Evolutionary conservation across 331 rosid species (phyloP).

Genomic region (Telfairia occidentalis): DNA sequence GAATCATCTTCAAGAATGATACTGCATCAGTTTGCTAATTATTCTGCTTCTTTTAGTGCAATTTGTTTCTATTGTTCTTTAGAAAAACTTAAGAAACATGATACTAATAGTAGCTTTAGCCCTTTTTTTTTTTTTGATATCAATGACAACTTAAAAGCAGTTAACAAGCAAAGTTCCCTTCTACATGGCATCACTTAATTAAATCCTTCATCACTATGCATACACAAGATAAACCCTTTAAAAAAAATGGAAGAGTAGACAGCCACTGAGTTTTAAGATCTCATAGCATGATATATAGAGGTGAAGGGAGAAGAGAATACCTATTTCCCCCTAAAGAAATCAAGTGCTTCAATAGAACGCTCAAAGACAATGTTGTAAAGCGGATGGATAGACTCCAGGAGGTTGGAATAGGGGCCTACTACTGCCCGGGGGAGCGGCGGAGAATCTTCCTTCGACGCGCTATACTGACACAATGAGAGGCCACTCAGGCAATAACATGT

Average conservation of each 20-base stretch:
- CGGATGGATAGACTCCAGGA: conserved; percentile 78
- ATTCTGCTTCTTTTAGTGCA: neutral
- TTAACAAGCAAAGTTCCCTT: neutral
- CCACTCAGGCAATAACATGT: conserved; percentile 91
- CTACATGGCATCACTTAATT: neutral
- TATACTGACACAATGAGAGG: conserved; percentile 64
- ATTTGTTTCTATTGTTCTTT: neutral
- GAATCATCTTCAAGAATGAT: neutral
- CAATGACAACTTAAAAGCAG: neutral
- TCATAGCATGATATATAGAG: neutral
- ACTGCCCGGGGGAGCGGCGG: conserved; percentile 41
- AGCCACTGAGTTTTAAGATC: neutral
- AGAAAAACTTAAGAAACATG: neutral
- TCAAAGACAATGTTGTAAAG: conserved; percentile 63
- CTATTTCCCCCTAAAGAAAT: conserved; percentile 33
- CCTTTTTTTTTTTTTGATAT: too few species aligned
- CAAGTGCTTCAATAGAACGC: conserved; percentile 48
- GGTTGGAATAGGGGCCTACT: conserved; percentile 62
- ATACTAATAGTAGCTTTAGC: neutral
- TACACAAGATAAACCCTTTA: neutral
- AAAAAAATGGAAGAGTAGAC: neutral
- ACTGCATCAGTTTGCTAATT: neutral
- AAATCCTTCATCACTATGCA: neutral
- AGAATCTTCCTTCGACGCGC: conserved; percentile 40
- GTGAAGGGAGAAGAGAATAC: neutral